Conservation (phyloP, 2,329 filamentous ascomycete species). For the Phialophora tarda region DNA sequence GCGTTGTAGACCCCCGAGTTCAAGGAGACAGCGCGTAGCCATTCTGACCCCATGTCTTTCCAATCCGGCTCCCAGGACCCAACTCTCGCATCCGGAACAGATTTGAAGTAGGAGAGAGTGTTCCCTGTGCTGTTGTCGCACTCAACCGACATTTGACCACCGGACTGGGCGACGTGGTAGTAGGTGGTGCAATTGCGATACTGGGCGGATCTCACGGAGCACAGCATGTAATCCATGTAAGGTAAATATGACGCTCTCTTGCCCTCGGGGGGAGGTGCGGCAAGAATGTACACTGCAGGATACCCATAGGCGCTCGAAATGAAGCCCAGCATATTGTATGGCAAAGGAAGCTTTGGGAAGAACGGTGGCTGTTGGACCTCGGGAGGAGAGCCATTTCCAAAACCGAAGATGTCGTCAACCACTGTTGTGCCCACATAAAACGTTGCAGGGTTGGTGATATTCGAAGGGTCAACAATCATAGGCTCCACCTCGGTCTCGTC, state of each 20-base stretch:
- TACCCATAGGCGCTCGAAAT: slow-evolving; percentile 50
- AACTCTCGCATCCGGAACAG: slow-evolving; percentile 44
- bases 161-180: slow-evolving; percentile 59
- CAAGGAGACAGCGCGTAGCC: slow-evolving; percentile 62
- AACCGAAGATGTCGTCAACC: slow-evolving; percentile 71
- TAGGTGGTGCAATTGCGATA: slow-evolving; percentile 70
- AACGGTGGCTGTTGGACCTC: slow-evolving; percentile 57
- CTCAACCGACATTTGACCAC: slow-evolving; percentile 64
- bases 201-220: slow-evolving; percentile 67
- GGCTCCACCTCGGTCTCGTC: slow-evolving; percentile 64
- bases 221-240: slow-evolving; percentile 65
- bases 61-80: slow-evolving; percentile 56
- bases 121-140: slow-evolving; percentile 68
- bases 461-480: slow-evolving; percentile 55
- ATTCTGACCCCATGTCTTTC: slow-evolving; percentile 61
- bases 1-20: slow-evolving; percentile 61
- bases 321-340: slow-evolving; percentile 72
- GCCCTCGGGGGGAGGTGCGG: slow-evolving; percentile 48
- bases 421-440: slow-evolving; percentile 61
- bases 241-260: slow-evolving; percentile 32
- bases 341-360: slow-evolving; percentile 61
- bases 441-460: slow-evolving; percentile 41
- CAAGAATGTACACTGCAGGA: slow-evolving; percentile 70
- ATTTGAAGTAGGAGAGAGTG: slow-evolving; percentile 60
- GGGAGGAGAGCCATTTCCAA: slow-evolving; percentile 51